Conservation (phyloP, 306 rosid species). For the Geum urbanum region DNA sequence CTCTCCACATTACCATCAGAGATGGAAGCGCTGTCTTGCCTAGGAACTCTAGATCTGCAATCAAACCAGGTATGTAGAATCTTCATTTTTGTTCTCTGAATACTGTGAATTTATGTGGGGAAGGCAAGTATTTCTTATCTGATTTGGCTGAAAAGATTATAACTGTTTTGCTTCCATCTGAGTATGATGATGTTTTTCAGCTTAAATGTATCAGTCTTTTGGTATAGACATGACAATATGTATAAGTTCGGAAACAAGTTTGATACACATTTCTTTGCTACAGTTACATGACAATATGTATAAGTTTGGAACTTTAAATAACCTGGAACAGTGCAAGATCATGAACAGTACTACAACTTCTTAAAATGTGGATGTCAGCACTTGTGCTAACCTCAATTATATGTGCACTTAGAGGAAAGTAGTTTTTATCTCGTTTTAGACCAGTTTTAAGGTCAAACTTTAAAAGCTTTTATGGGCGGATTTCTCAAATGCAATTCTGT, state of each 20-base stretch:
- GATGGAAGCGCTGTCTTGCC: slow-evolving; percentile 62
- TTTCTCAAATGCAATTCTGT: background rate
- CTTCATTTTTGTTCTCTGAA: slow-evolving; percentile 17
- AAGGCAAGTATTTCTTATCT: background rate
- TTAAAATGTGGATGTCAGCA: too few species aligned
- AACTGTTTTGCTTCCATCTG: background rate
- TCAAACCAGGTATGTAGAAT: slow-evolving; percentile 70
- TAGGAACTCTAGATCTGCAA: slow-evolving; percentile 87
- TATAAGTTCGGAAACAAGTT: too few species aligned
- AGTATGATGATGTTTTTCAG: background rate
- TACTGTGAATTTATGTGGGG: background rate
- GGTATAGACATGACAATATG: too few species aligned
- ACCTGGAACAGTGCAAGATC: too few species aligned
- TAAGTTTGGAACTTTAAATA: too few species aligned
- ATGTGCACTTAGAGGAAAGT: too few species aligned
- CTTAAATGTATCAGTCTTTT: too few species aligned
- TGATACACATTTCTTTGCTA: too few species aligned
- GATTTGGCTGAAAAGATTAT: background rate
- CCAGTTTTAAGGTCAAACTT: background rate
- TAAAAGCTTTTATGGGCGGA: background rate
- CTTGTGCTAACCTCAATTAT: too few species aligned
- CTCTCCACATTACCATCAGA: slow-evolving; percentile 64
- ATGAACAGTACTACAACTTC: too few species aligned
- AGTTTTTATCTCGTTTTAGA: background rate
- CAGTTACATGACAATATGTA: too few species aligned